phyloP scores from a whole-genome alignment of 1,284 basidiomycete genomes.

The Boletus sp. region DNA sequence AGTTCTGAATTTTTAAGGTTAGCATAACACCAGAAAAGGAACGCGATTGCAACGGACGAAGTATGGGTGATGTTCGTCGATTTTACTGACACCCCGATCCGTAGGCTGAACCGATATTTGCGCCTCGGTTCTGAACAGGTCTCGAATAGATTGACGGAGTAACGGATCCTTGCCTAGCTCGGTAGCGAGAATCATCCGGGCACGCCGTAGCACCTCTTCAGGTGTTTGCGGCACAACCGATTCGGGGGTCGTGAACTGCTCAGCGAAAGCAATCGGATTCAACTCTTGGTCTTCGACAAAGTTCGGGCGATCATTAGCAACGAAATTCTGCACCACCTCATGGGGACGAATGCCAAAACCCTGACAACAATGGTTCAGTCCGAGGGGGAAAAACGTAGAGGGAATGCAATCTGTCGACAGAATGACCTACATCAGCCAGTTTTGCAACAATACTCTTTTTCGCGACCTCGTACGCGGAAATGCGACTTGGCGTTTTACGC shows the following conservation, averaged over 20 bases:
- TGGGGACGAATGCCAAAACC: conserved; percentile 78
- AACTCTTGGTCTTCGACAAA: conserved; percentile 79
- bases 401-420: no score
- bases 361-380: conserved; percentile 35
- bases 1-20: conserved; percentile 59
- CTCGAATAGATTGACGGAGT: conserved; percentile 77
- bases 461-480: conserved; percentile 81
- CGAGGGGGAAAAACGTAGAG: conserved; percentile 9
- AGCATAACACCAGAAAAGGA: conserved; percentile 1
- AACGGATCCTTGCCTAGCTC: conserved; percentile 94
- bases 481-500: conserved; percentile 81
- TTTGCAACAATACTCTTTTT: conserved; percentile 77
- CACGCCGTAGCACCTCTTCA: conserved; percentile 66
- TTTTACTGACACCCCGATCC: conserved; percentile 86
- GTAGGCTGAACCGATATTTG: conserved; percentile 85
- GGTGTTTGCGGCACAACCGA: conserved; percentile 50
- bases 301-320: conserved; percentile 53
- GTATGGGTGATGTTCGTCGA: conserved; percentile 86
- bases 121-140: conserved; percentile 74
- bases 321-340: conserved; percentile 79
- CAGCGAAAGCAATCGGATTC: conserved; percentile 68
- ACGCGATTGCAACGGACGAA: conserved; percentile 59
- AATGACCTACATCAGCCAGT: conserved; percentile 63
- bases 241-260: conserved; percentile 72
- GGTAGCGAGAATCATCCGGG: conserved; percentile 82